Conservation (phyloP, 176 grass and related monocot genomes). For the maize (Zea mays) region Zm-B73-REFERENCE-NAM-5.0 NC_050101.1:83564001-83564500, state of each 20-base stretch:
- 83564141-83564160: constrained; percentile 97
- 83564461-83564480: constrained; percentile 23
- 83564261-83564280: constrained; percentile 95
- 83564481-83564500: constrained; percentile 18
- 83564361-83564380: neutral
- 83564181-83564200: constrained; percentile 93
- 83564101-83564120: constrained; percentile 10
- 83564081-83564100: neutral
- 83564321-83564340: neutral
- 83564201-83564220: constrained; percentile 99
- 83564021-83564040: constrained; percentile 6
- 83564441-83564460: constrained; percentile 76
- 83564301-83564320: neutral
- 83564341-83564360: constrained; percentile 22
- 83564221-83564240: constrained; percentile 94
- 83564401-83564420: constrained; percentile 96
- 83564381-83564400: constrained; percentile 90
- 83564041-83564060: neutral
- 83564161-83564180: constrained; percentile 90
- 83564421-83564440: constrained; percentile 83
- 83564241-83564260: constrained; percentile 97
- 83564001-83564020: neutral
- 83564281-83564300: constrained; percentile 9
- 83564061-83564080: neutral
- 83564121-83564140: constrained; percentile 13